Conservation (phyloP, 2,329 filamentous ascomycete genomes). For the Cyphellophora attinorum region DNA sequence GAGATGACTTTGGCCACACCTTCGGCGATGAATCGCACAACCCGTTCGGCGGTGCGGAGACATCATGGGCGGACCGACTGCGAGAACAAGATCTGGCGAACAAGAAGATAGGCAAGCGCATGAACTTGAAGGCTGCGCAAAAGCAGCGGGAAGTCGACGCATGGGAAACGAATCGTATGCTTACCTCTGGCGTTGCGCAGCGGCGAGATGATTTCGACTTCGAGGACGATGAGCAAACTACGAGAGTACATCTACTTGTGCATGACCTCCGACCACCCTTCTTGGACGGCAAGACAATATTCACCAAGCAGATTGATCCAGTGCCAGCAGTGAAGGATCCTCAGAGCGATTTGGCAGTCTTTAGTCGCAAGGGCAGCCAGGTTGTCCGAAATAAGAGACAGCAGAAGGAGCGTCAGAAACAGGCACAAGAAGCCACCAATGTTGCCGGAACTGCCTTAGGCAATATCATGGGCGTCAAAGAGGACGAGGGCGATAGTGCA, state of each 20-base stretch:
- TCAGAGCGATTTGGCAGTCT: slow-evolving; percentile 98
- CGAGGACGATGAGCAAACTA: slow-evolving; percentile 81
- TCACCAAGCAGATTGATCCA: slow-evolving; percentile 93
- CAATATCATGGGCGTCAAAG: slow-evolving; percentile 91
- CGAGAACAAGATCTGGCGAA: slow-evolving; percentile 64
- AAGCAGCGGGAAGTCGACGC: slow-evolving; percentile 92
- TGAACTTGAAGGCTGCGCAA: slow-evolving; percentile 67
- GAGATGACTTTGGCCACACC: slow-evolving; percentile 74
- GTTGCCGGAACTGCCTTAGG: slow-evolving; percentile 84
- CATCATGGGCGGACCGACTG: slow-evolving; percentile 65
- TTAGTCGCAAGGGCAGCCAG: slow-evolving; percentile 86
- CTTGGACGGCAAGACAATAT: slow-evolving; percentile 85
- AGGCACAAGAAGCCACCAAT: slow-evolving; percentile 90
- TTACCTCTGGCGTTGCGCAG: slow-evolving; percentile 91
- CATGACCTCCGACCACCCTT: slow-evolving; percentile 93
- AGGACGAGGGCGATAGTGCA: slow-evolving; percentile 80
- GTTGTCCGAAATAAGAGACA: slow-evolving; percentile 87
- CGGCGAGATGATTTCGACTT: slow-evolving; percentile 72
- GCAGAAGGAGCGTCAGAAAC: slow-evolving; percentile 84
- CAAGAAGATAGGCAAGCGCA: slow-evolving; percentile 64
- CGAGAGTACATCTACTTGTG: slow-evolving; percentile 78
- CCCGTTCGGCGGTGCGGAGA: slow-evolving; percentile 70
- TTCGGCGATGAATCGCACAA: slow-evolving; percentile 92
- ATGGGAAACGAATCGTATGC: slow-evolving; percentile 98
- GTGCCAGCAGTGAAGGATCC: slow-evolving; percentile 86